phyloP scores from a whole-genome alignment of 805 yeast species.

The Maudiozyma bulderi region DNA sequence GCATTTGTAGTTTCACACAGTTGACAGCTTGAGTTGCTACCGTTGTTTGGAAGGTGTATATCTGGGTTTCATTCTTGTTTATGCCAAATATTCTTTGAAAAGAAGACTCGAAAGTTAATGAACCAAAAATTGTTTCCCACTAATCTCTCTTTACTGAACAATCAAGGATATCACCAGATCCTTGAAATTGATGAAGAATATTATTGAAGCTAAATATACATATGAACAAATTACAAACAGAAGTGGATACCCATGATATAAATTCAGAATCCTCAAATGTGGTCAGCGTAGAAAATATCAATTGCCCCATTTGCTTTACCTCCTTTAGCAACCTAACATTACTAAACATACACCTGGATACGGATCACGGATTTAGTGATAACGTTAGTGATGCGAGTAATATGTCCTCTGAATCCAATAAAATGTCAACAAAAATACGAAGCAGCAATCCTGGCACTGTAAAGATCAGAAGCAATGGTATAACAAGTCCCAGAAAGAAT shows the following conservation, averaged over 20 bases:
- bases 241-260: neutral
- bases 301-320: conserved; percentile 67
- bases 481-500: neutral
- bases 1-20: too few relatives aligned
- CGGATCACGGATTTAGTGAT: conserved; percentile 40
- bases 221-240: neutral
- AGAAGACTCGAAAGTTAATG: too few relatives aligned
- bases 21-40: too few relatives aligned
- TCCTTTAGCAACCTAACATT: conserved; percentile 43
- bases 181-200: too few relatives aligned
- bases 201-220: too few relatives aligned
- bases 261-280: neutral
- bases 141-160: too few relatives aligned
- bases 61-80: too few relatives aligned
- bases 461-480: neutral
- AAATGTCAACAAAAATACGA: neutral
- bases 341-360: conserved; percentile 65
- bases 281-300: conserved; percentile 1
- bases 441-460: neutral
- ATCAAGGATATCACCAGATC: too few relatives aligned
- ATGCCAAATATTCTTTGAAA: too few relatives aligned
- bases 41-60: too few relatives aligned
- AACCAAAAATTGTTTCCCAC: too few relatives aligned
- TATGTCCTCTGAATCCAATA: too few relatives aligned
- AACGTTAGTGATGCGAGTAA: neutral